A percentile compares a stretch with the other conserved stretches of the same genome.
Conservation (phyloP, 306 rosid genomes). For the Cucurbita argyrosperma region DNA sequence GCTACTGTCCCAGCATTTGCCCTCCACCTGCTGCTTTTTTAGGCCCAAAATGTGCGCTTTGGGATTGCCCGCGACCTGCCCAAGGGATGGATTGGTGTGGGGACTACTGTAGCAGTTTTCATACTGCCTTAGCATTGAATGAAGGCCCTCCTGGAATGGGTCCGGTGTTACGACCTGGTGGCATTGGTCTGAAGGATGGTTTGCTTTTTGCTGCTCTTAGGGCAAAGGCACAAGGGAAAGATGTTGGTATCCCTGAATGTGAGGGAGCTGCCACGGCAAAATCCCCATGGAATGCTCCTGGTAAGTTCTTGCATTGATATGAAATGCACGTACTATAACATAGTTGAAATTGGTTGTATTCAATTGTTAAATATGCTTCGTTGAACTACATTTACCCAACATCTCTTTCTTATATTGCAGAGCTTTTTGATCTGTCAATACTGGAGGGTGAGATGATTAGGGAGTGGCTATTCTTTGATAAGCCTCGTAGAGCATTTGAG, state of each 20-base stretch:
- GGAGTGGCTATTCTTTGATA: conserved; percentile 98
- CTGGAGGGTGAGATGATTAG: conserved; percentile 82
- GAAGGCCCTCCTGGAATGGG: conserved; percentile 98
- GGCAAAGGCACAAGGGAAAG: conserved; percentile 83
- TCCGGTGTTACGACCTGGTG: conserved; percentile 90
- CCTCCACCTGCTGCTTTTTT: conserved; percentile 95
- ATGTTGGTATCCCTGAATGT: conserved; percentile 92
- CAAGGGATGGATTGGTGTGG: conserved; percentile 80
- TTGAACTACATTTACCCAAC: background rate
- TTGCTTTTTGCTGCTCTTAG: conserved; percentile 80
- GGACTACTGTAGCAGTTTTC: conserved; percentile 92
- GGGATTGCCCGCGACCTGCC: conserved; percentile 99
- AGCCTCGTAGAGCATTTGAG: conserved; percentile 97
- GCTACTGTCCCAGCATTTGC: conserved; percentile 69
- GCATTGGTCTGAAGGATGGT: conserved; percentile 84
- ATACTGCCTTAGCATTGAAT: conserved; percentile 76
- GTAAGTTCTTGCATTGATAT: conserved; percentile 21
- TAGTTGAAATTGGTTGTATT: background rate
- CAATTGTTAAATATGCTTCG: background rate
- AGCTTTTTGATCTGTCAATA: conserved; percentile 79
- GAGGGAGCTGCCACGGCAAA: conserved; percentile 98
- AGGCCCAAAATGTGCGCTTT: conserved; percentile 94
- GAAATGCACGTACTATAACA: background rate
- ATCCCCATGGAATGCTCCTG: conserved; percentile 99
- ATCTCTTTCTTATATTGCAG: conserved; percentile 23